phyloP scores from a whole-genome alignment of 495 filamentous ascomycete species.

The Hypomontagnella submonticulosa region DNA sequence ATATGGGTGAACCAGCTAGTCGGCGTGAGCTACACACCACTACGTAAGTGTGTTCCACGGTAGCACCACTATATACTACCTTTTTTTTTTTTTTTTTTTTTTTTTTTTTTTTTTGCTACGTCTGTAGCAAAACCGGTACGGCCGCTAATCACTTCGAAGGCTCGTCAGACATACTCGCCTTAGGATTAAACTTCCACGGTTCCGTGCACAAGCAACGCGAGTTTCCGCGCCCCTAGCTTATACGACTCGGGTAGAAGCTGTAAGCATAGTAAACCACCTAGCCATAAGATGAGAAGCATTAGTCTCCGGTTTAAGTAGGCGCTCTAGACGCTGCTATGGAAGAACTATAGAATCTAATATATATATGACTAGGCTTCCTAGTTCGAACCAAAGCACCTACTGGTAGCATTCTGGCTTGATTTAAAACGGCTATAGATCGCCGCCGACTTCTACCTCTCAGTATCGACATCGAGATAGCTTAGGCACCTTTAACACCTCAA shows the following conservation, averaged over 20 bases:
- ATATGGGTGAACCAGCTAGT: constrained; percentile 3
- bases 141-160: neutral
- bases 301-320: no score
- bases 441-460: neutral
- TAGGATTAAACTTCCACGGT: neutral
- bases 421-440: neutral
- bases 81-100: neutral
- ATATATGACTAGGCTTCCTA: neutral
- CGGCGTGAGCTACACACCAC: no score
- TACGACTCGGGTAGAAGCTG: neutral
- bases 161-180: neutral
- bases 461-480: no score
- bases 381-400: no score
- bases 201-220: neutral
- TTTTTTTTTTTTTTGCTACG: neutral
- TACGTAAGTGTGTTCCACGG: no score
- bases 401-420: no score
- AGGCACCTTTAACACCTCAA: no score
- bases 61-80: neutral
- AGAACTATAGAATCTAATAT: neutral
- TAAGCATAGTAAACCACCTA: neutral
- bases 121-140: neutral
- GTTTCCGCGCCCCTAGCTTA: neutral
- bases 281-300: neutral
- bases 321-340: neutral